Conservation (phyloP, 1,284 basidiomycete species). For the Prillingera fragicola region DNA sequence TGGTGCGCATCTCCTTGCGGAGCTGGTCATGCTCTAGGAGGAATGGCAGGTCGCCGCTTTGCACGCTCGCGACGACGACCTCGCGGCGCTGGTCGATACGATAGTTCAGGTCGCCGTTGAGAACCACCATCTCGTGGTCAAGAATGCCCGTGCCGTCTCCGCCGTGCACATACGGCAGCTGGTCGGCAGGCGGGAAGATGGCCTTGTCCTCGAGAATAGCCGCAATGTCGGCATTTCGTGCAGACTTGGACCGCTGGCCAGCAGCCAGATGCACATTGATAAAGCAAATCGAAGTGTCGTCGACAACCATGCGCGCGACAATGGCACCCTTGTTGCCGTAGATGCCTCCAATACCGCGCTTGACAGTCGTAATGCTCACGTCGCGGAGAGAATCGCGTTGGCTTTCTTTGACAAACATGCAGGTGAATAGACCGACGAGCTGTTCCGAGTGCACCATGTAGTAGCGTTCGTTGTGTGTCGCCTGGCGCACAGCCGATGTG, state of each 20-base stretch:
- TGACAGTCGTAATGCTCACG: slow-evolving; percentile 70
- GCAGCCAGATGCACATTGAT: slow-evolving; percentile 96
- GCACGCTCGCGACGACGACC: slow-evolving; percentile 64
- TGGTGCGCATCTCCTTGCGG: slow-evolving; percentile 74
- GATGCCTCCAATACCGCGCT: slow-evolving; percentile 79
- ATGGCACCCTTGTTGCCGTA: slow-evolving; percentile 99
- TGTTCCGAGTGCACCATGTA: slow-evolving; percentile 77
- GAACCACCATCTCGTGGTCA: slow-evolving; percentile 89
- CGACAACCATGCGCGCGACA: slow-evolving; percentile 78
- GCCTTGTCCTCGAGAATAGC: slow-evolving; percentile 76
- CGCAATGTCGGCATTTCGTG: slow-evolving; percentile 78
- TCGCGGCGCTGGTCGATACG: slow-evolving; percentile 88
- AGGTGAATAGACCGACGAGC: slow-evolving; percentile 83
- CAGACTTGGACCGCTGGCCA: slow-evolving; percentile 73
- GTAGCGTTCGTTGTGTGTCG: slow-evolving; percentile 60
- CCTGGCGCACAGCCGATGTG: slow-evolving; percentile 62
- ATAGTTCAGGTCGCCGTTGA: slow-evolving; percentile 65
- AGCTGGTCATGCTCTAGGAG: slow-evolving; percentile 83
- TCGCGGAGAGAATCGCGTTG: slow-evolving; percentile 58
- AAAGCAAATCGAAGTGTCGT: slow-evolving; percentile 87
- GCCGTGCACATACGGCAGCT: slow-evolving; percentile 72
- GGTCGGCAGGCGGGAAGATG: slow-evolving; percentile 58
- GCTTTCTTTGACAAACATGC: slow-evolving; percentile 63
- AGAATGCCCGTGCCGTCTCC: slow-evolving; percentile 91
- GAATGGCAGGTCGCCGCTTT: slow-evolving; percentile 58